Percentiles rank a stretch among this genome's conserved stretches.
These are phyloP conservation scores for Usnea hakonensis DNA, from an alignment of 495 filamentous ascomycete species.

Conservation along the genomic window DNA sequence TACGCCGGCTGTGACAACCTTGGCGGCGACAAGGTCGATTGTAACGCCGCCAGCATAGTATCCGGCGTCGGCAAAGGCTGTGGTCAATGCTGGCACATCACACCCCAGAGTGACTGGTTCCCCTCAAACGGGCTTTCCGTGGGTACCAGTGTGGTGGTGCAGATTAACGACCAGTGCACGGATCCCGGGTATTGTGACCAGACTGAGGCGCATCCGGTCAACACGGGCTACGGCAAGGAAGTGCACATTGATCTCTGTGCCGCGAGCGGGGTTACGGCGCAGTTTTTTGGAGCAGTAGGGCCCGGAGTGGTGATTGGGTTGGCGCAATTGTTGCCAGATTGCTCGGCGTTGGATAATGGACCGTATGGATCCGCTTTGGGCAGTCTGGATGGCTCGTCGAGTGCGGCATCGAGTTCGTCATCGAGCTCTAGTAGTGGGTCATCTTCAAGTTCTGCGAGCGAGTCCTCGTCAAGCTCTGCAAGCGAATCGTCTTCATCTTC, in stretches of 20 bases:
- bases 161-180: slow-evolving; percentile 19
- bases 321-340: slow-evolving; percentile 11
- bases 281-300: slow-evolving; percentile 18
- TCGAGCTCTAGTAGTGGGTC: background rate
- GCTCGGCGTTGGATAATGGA: slow-evolving; percentile 8
- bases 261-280: slow-evolving; percentile 7
- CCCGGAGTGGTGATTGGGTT: slow-evolving; percentile 17
- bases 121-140: slow-evolving; percentile 1
- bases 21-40: background rate
- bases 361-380: slow-evolving; percentile 8
- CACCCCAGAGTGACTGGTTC: slow-evolving; percentile 4
- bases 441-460: too few relatives aligned
- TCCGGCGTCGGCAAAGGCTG: slow-evolving; percentile 15
- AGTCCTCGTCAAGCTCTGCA: background rate
- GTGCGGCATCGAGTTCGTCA: background rate
- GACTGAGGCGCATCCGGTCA: background rate
- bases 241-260: slow-evolving; percentile 19
- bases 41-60: background rate
- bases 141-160: slow-evolving; percentile 9
- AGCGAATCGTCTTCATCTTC: background rate
- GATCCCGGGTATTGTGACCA: slow-evolving; percentile 16
- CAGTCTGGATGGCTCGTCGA: slow-evolving; percentile 2
- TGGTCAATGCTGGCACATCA: slow-evolving; percentile 18
- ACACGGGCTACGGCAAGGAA: slow-evolving; percentile 14
- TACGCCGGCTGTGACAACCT: slow-evolving; percentile 6